Evolutionary conservation across 345 rosid genomes (phyloP), one percentile per base, ranked within the genome.

Genomic region (Boechera stricta): DNA sequence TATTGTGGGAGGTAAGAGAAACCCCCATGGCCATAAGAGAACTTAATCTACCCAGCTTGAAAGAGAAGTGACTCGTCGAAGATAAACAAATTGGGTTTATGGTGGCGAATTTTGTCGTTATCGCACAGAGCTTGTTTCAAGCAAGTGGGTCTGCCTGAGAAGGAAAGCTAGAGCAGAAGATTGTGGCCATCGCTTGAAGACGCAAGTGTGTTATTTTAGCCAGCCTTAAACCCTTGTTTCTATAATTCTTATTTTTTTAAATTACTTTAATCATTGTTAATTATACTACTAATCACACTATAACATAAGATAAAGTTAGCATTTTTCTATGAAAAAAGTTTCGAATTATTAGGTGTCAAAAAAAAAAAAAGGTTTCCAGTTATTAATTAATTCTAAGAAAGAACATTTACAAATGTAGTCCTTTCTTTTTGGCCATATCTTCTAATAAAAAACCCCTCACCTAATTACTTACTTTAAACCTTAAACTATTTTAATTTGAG

Each of bases 1-100:
- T 49, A 47, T 78, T 67, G 54, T 86, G 86, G 74, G 88, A 61
- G 78, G 86, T 81, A 47, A 84, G 59, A 61, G 93, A 82, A 83
- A 85, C 64, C 74, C 91, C 94, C 90, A 90, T 87, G 62, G 90
- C 88, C 79, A 80, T 70, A 63, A 74, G 48, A 3, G 77, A 80
- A 24, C 82, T 67, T 73, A 88, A 76, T 70, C 79, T 79, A 58
- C 87, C 89, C 88, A 89, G 89, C 85, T 86, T 86, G 82, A 57
- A 79, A 45, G 58, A 62, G 6, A 36, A 32, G 53, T n/a, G 31
- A 3, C 21, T 15, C 18, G 44, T 33, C 42, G 42, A 44, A 53
- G 70, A 69, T 52, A 42, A 68, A 0, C 26, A 36, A 52, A 54
- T 62, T 69, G 80, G 80, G 75, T 77, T 77, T 77, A 53, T 54